A percentile compares a stretch with the other conserved stretches of the same genome.
These are phyloP conservation scores for Bathelium albidoporum DNA, from an alignment of 495 filamentous ascomycete genomes.

Conservation along the genomic window DNA sequence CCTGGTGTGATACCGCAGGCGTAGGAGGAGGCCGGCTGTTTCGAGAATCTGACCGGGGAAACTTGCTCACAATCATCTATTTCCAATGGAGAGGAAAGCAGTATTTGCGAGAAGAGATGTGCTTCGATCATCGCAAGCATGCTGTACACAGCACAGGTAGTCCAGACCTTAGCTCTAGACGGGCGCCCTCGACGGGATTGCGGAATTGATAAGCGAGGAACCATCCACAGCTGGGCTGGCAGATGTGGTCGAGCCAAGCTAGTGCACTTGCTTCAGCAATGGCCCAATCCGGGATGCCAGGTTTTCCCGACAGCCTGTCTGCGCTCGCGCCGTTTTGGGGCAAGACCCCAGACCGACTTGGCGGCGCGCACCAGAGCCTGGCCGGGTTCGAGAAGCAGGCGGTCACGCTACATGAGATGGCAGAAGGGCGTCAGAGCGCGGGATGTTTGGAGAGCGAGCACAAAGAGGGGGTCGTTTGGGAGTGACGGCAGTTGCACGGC, in stretches of 20 bases:
- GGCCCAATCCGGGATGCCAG: not conserved
- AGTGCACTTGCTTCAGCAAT: not conserved
- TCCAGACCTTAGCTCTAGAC: not conserved
- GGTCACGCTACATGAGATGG: not conserved
- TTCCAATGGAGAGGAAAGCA: not conserved
- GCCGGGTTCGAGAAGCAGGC: not conserved
- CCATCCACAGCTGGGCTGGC: not conserved
- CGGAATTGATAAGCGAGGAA: conserved; percentile 3
- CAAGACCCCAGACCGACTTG: not conserved
- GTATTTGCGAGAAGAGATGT: not conserved
- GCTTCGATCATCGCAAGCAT: not conserved
- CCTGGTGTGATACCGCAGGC: not conserved
- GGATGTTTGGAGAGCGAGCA: not conserved
- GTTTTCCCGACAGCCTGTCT: not conserved
- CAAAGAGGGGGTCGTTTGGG: too few species aligned
- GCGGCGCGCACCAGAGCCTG: not conserved
- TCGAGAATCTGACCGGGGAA: not conserved
- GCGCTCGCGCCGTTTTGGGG: not conserved
- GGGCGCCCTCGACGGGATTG: not conserved
- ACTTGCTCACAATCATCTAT: not conserved
- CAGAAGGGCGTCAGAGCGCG: not conserved
- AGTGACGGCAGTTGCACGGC: conserved; percentile 1
- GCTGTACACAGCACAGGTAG: not conserved
- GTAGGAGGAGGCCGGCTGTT: not conserved
- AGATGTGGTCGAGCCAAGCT: not conserved